These are phyloP conservation scores for Cairneyella variabilis DNA, from an alignment of 495 filamentous ascomycete species.

Conservation along the genomic window DNA sequence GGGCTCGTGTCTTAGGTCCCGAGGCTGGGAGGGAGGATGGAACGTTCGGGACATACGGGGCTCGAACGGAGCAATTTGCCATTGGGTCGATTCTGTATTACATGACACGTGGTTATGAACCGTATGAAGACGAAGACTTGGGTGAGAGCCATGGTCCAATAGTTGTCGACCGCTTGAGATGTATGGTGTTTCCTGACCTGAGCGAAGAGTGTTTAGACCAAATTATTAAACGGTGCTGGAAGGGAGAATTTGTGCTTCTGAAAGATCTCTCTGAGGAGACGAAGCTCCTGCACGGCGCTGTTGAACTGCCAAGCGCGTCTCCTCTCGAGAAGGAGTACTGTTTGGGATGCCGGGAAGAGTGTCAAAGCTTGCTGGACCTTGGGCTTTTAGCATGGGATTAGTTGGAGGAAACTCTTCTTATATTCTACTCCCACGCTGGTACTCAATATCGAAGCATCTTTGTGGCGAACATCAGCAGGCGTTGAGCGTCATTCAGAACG, in stretches of 20 bases:
- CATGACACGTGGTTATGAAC: slow-evolving; percentile 6
- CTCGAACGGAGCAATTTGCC: slow-evolving; percentile 3
- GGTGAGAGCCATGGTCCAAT: no score
- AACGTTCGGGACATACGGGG: slow-evolving; percentile 15
- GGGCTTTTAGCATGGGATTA: no score
- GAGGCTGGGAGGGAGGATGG: background rate
- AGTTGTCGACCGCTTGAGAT: background rate
- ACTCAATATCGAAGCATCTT: no score
- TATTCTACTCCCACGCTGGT: no score
- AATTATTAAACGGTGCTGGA: background rate
- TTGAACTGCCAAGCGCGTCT: background rate
- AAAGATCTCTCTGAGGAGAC: background rate
- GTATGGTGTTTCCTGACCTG: background rate
- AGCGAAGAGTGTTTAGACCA: background rate
- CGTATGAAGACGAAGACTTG: background rate
- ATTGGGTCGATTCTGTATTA: slow-evolving; percentile 2
- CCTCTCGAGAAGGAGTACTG: background rate
- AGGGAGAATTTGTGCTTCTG: background rate
- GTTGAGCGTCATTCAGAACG: no score
- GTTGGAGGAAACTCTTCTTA: no score
- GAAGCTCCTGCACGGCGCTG: background rate
- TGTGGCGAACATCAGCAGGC: no score
- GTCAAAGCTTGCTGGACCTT: no score
- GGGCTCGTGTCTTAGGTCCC: background rate
- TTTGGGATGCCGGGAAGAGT: background rate